Conservation (phyloP, 2,329 filamentous ascomycete species). For the Fusarium domesticum region DNA sequence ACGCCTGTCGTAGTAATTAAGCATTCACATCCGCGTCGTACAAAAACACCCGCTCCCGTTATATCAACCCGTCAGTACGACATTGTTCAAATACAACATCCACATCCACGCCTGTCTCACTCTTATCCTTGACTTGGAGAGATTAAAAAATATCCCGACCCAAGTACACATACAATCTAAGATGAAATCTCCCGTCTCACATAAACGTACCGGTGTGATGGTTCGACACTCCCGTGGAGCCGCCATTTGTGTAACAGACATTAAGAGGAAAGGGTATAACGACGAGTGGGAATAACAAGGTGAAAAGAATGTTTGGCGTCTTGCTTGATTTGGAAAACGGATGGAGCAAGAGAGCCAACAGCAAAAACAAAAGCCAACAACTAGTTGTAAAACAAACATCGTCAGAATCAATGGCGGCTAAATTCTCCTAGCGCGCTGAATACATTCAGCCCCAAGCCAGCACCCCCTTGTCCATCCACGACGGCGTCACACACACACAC, state of each 20-base stretch:
- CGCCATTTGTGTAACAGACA: too few species aligned
- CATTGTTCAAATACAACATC: neutral
- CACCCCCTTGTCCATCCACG: slow-evolving; percentile 23
- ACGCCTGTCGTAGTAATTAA: too few species aligned
- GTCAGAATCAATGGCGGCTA: slow-evolving; percentile 17
- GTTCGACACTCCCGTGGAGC: too few species aligned
- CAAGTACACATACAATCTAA: neutral
- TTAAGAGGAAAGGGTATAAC: too few species aligned
- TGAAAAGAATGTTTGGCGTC: too few species aligned
- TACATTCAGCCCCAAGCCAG: slow-evolving; percentile 10
- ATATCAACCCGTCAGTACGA: neutral
- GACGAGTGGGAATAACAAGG: too few species aligned
- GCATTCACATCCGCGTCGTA: neutral
- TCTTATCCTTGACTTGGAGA: neutral
- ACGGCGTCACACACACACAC: slow-evolving; percentile 27
- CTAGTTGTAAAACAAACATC: neutral
- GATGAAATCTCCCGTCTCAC: neutral
- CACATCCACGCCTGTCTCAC: neutral
- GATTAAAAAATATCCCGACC: neutral
- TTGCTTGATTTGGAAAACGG: too few species aligned
- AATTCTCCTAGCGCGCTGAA: slow-evolving; percentile 29
- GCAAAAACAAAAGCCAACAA: neutral
- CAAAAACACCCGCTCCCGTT: neutral
- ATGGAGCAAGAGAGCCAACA: neutral
- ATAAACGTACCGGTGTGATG: neutral